Evolutionary conservation across 1,284 basidiomycete genomes (phyloP).

Genomic region (Schizophyllum commune): DNA sequence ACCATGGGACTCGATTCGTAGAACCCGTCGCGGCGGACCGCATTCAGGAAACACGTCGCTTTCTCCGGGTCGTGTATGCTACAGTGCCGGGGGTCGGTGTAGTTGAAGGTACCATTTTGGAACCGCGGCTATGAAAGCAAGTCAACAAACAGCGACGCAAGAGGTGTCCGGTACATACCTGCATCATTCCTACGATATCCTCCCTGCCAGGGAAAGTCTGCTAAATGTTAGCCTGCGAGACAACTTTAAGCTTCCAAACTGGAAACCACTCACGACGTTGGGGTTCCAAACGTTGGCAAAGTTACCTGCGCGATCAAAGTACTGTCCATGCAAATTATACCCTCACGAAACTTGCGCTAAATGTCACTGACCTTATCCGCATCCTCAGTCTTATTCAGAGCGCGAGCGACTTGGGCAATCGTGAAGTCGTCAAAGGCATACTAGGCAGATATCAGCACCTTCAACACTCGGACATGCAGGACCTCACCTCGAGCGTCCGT

Average conservation of each 20-base stretch:
- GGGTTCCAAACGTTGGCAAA: slow-evolving; percentile 55
- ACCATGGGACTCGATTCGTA: slow-evolving; percentile 58
- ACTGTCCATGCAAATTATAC: slow-evolving; percentile 26
- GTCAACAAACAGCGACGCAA: slow-evolving; percentile 1
- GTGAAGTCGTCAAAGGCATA: slow-evolving; percentile 58
- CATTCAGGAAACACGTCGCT: slow-evolving; percentile 55
- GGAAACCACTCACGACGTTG: slow-evolving; percentile 20
- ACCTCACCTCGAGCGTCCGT: slow-evolving; percentile 51
- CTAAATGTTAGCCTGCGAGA: neutral
- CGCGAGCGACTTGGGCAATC: slow-evolving; percentile 53
- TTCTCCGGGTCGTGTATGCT: slow-evolving; percentile 50
- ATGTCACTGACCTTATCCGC: slow-evolving; percentile 32
- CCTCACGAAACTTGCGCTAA: neutral
- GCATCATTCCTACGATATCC: slow-evolving; percentile 43
- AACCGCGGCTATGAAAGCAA: slow-evolving; percentile 38
- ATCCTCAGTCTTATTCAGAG: slow-evolving; percentile 40
- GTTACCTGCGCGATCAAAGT: slow-evolving; percentile 45
- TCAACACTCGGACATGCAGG: too few relatives aligned
- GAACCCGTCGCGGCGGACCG: slow-evolving; percentile 51
- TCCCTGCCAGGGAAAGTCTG: slow-evolving; percentile 36
- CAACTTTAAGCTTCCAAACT: neutral
- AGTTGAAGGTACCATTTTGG: slow-evolving; percentile 53
- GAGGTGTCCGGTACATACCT: slow-evolving; percentile 26
- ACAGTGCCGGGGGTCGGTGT: slow-evolving; percentile 60
- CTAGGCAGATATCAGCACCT: slow-evolving; percentile 20